phyloP scores from a whole-genome alignment of 139 green algal species.

The Asterochloris sp. region DNA sequence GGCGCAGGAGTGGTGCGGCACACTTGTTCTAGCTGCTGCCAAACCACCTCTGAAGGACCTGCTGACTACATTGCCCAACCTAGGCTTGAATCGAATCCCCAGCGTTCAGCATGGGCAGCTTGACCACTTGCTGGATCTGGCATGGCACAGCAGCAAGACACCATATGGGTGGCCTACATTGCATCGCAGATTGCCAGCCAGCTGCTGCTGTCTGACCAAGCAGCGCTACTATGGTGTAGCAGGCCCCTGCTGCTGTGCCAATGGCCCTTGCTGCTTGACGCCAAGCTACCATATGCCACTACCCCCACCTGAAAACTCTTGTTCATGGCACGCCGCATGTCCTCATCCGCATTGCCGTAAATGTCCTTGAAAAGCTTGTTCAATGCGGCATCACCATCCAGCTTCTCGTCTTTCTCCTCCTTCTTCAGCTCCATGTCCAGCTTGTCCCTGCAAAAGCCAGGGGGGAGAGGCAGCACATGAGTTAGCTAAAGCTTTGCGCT shows the following conservation, averaged over 20 bases:
- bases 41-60: no score
- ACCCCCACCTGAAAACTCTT: conserved; percentile 81
- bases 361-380: conserved; percentile 64
- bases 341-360: conserved; percentile 75
- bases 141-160: no score
- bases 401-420: conserved; percentile 82
- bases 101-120: no score
- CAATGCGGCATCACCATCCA: conserved; percentile 73
- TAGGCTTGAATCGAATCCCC: no score
- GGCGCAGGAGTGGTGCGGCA: no score
- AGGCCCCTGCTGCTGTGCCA: no score
- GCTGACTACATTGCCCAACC: no score
- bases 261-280: no score
- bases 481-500: background rate
- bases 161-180: no score
- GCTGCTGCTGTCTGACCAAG: background rate
- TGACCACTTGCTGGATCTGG: no score
- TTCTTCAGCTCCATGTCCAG: conserved; percentile 61
- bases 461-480: no score
- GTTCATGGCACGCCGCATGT: conserved; percentile 94
- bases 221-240: background rate
- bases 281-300: conserved; percentile 13
- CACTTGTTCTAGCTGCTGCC: no score
- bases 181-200: background rate
- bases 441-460: conserved; percentile 61